Conservation (phyloP, 2,329 filamentous ascomycete genomes). For the Nemania sp. region DNA sequence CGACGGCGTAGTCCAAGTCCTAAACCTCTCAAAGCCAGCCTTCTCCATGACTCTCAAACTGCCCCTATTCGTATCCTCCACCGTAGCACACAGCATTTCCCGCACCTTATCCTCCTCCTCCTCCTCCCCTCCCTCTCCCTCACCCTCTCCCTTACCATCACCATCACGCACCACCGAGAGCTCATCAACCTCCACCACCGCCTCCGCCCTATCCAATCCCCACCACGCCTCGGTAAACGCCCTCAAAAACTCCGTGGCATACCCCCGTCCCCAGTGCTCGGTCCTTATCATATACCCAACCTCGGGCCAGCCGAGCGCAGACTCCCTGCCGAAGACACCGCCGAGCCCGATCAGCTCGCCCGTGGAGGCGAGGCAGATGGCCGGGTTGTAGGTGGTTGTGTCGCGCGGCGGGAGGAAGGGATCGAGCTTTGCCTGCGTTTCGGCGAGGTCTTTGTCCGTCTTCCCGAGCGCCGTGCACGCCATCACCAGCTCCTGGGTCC, state of each 20-base stretch:
- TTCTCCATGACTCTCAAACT: constrained; percentile 31
- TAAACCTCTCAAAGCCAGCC: constrained; percentile 28
- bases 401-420: constrained; percentile 29
- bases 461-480: constrained; percentile 37
- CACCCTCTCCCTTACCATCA: too few relatives aligned
- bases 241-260: constrained; percentile 25
- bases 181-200: constrained; percentile 5
- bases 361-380: constrained; percentile 44
- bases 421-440: constrained; percentile 39
- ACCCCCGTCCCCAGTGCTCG: constrained; percentile 30
- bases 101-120: constrained; percentile 1
- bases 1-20: constrained; percentile 19
- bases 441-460: constrained; percentile 39
- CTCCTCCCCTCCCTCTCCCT: too few relatives aligned
- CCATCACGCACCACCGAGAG: not conserved
- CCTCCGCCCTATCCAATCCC: not conserved
- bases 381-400: constrained; percentile 34
- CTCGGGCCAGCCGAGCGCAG: constrained; percentile 29
- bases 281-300: constrained; percentile 27
- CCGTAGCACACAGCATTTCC: constrained; percentile 28
- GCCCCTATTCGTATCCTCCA: constrained; percentile 11
- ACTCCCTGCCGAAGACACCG: constrained; percentile 36
- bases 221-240: constrained; percentile 24
- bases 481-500: constrained; percentile 47
- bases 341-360: constrained; percentile 50